A percentile compares a stretch with the other conserved stretches of the same genome.
Conservation (phyloP, 1,284 basidiomycete species). For the Bondarzewia mesenterica region DNA sequence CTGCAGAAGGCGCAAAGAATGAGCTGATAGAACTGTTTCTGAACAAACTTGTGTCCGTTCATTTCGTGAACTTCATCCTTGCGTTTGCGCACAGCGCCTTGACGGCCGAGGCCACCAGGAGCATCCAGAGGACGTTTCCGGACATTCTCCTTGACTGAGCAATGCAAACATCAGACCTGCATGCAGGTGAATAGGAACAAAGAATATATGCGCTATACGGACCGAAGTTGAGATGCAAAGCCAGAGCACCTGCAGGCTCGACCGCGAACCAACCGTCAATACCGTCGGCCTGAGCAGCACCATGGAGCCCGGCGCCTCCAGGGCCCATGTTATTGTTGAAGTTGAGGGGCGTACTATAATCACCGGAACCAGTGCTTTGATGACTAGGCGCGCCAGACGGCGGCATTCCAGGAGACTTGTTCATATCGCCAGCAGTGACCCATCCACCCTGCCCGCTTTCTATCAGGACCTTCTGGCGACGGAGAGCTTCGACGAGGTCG, state of each 20-base stretch:
- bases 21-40: constrained; percentile 96
- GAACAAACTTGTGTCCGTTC: constrained; percentile 99
- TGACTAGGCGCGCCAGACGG: constrained; percentile 7
- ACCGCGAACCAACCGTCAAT: constrained; percentile 97
- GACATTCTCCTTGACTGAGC: constrained; percentile 89
- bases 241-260: constrained; percentile 94
- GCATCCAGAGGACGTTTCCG: constrained; percentile 91
- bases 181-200: constrained; percentile 9
- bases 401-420: constrained; percentile 14
- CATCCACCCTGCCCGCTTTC: constrained; percentile 85
- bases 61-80: constrained; percentile 99
- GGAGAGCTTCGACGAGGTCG: constrained; percentile 91
- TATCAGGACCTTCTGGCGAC: constrained; percentile 86
- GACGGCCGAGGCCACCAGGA: constrained; percentile 86
- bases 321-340: constrained; percentile 24
- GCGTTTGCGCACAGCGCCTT: constrained; percentile 95
- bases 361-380: constrained; percentile 13
- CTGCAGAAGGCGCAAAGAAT: constrained; percentile 98
- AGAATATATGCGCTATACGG: constrained; percentile 23
- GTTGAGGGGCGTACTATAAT: constrained; percentile 20
- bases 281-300: constrained; percentile 51
- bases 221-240: constrained; percentile 86
- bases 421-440: constrained; percentile 87
- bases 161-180: constrained; percentile 5
- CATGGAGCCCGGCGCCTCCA: constrained; percentile 23